Conservation (phyloP, 257 asterid genomes). For the Galeopsis tetrahit region DNA sequence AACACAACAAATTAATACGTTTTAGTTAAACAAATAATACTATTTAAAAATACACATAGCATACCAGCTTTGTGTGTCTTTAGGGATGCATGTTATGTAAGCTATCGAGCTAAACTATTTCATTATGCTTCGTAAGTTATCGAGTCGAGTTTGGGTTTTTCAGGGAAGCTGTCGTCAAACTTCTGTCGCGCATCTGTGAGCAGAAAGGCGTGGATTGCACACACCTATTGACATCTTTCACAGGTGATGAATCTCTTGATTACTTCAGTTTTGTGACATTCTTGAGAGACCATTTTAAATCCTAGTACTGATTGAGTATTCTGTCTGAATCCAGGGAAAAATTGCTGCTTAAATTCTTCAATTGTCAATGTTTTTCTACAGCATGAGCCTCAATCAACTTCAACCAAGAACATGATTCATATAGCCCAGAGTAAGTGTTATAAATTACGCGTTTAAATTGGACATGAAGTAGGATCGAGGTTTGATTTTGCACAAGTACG, state of each 20-base stretch:
- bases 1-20: too few species aligned
- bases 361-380: slow-evolving; percentile 28
- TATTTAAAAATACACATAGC: too few species aligned
- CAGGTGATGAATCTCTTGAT: slow-evolving; percentile 34
- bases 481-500: too few species aligned
- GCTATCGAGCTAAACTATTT: too few species aligned
- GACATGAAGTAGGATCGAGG: too few species aligned
- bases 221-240: slow-evolving; percentile 40
- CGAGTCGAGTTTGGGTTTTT: background rate
- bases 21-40: too few species aligned
- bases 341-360: slow-evolving; percentile 48
- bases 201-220: slow-evolving; percentile 38
- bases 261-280: background rate
- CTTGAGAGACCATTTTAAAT: background rate
- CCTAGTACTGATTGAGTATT: background rate
- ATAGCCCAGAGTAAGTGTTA: slow-evolving; percentile 47
- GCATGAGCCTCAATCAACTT: slow-evolving; percentile 52
- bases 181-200: slow-evolving; percentile 34
- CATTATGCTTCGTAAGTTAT: too few species aligned
- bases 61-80: too few species aligned
- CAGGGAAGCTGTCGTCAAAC: slow-evolving; percentile 42
- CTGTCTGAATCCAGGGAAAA: slow-evolving; percentile 34
- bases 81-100: too few species aligned
- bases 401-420: slow-evolving; percentile 57
- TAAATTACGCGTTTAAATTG: background rate